Conservation (phyloP, 495 filamentous ascomycete species). For the Trichocladium uniseriatum region DNA sequence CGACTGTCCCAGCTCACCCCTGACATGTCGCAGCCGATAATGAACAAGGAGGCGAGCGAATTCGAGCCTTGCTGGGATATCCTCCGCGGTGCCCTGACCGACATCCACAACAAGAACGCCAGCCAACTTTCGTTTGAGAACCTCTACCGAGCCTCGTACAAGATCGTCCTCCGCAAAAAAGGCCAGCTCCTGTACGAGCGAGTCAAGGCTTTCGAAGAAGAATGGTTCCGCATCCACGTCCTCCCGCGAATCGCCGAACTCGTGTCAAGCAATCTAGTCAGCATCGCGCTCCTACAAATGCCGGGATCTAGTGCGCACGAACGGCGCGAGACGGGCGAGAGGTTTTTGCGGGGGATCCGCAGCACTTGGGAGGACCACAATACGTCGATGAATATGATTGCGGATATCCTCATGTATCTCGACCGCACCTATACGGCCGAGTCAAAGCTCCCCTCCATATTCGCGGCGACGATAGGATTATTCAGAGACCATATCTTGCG, state of each 20-base stretch:
- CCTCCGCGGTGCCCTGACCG: slow-evolving; percentile 60
- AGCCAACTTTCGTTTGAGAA: slow-evolving; percentile 89
- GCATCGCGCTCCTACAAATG: slow-evolving; percentile 34
- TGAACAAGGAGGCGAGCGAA: slow-evolving; percentile 36
- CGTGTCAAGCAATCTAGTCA: slow-evolving; percentile 51
- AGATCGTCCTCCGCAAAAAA: slow-evolving; percentile 80
- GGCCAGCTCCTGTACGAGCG: slow-evolving; percentile 74
- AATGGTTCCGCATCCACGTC: slow-evolving; percentile 65
- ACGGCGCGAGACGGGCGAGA: slow-evolving; percentile 69
- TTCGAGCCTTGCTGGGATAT: slow-evolving; percentile 76
- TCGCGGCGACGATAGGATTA: slow-evolving; percentile 69
- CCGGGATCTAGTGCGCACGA: slow-evolving; percentile 58
- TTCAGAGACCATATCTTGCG: slow-evolving; percentile 76
- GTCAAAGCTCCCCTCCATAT: slow-evolving; percentile 66
- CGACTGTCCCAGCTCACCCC: background rate
- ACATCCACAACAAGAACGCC: slow-evolving; percentile 90
- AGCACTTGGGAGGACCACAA: slow-evolving; percentile 81
- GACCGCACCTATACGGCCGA: slow-evolving; percentile 74
- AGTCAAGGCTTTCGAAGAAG: slow-evolving; percentile 68
- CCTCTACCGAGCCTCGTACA: slow-evolving; percentile 92
- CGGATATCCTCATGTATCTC: slow-evolving; percentile 98
- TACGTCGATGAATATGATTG: slow-evolving; percentile 91
- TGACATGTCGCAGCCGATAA: slow-evolving; percentile 18
- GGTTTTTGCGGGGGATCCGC: slow-evolving; percentile 67
- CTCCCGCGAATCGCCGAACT: slow-evolving; percentile 52